A percentile compares a stretch with the other conserved stretches of the same genome.
phyloP scores from a whole-genome alignment of 2,329 filamentous ascomycete genomes.

The Iodosphaeria phyllophila region DNA sequence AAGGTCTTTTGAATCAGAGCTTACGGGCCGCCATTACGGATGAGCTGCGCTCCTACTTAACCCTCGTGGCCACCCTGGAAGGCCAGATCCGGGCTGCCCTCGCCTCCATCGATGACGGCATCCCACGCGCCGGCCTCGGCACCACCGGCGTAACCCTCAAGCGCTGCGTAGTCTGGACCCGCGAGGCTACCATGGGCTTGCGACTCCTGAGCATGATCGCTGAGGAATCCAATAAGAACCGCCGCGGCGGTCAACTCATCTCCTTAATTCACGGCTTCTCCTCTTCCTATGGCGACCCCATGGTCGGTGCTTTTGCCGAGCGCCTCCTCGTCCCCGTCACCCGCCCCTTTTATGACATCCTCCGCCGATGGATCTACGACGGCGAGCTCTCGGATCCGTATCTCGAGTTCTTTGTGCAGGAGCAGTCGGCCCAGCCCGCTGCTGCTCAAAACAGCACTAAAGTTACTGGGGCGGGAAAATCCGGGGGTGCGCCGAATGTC shows the following conservation, averaged over 20 bases:
- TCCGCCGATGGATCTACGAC: slow-evolving; percentile 95
- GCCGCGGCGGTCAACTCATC: slow-evolving; percentile 78
- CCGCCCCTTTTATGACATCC: slow-evolving; percentile 87
- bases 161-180: slow-evolving; percentile 89
- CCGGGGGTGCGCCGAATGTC: slow-evolving; percentile 66
- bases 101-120: slow-evolving; percentile 48
- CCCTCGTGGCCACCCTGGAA: slow-evolving; percentile 79
- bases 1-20: slow-evolving; percentile 81
- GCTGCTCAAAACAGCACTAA: slow-evolving; percentile 14
- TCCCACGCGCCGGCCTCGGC: slow-evolving; percentile 51
- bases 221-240: slow-evolving; percentile 68
- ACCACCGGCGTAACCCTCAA: slow-evolving; percentile 88
- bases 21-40: slow-evolving; percentile 68
- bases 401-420: slow-evolving; percentile 83
- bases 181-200: slow-evolving; percentile 89
- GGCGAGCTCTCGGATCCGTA: slow-evolving; percentile 95
- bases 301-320: slow-evolving; percentile 85
- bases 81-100: slow-evolving; percentile 77
- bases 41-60: slow-evolving; percentile 78
- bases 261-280: slow-evolving; percentile 87
- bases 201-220: slow-evolving; percentile 88
- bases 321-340: slow-evolving; percentile 74
- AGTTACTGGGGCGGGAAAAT: slow-evolving; percentile 31
- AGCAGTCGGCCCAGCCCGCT: slow-evolving; percentile 43
- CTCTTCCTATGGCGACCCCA: slow-evolving; percentile 83